Percentiles rank a stretch among this genome's conserved stretches.
Evolutionary conservation across 2,329 filamentous ascomycete genomes (phyloP).

Genomic region (Colletotrichum plurivorum): DNA sequence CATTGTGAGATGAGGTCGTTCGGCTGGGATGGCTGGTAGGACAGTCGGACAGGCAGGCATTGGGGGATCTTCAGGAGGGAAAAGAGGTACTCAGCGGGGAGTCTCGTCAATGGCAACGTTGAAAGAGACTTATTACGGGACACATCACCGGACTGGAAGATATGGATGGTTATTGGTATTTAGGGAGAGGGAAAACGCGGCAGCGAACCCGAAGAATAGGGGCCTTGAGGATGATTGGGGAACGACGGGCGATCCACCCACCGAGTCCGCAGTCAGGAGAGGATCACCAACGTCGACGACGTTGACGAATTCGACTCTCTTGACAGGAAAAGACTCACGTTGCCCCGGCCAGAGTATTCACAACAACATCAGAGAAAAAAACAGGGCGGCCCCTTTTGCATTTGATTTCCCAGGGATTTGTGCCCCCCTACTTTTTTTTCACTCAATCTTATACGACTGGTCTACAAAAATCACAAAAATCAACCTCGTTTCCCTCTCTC

Average conservation of each 20-base stretch:
- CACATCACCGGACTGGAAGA: slow-evolving; percentile 10
- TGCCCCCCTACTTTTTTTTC: slow-evolving; percentile 14
- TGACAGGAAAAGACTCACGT: not conserved
- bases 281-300: not conserved
- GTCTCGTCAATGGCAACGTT: slow-evolving; percentile 2
- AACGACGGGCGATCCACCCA: slow-evolving; percentile 12
- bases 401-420: slow-evolving; percentile 35
- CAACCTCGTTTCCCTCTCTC: slow-evolving; percentile 15
- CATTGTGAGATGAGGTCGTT: slow-evolving; percentile 18
- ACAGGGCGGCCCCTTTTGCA: slow-evolving; percentile 38
- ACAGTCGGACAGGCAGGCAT: slow-evolving; percentile 6
- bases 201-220: not conserved
- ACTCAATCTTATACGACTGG: slow-evolving; percentile 13
- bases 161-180: not conserved
- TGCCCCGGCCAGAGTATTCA: slow-evolving; percentile 23
- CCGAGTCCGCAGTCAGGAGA: slow-evolving; percentile 9
- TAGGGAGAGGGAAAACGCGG: slow-evolving; percentile 18
- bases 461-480: slow-evolving; percentile 22
- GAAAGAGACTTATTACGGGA: not conserved
- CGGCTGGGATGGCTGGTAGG: slow-evolving; percentile 5
- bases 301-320: not conserved
- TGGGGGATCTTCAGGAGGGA: not conserved
- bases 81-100: not conserved
- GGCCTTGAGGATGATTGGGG: slow-evolving; percentile 28
- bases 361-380: slow-evolving; percentile 13